phyloP scores from a whole-genome alignment of 345 rosid genomes.

The Carallia pectinifolia region DNA sequence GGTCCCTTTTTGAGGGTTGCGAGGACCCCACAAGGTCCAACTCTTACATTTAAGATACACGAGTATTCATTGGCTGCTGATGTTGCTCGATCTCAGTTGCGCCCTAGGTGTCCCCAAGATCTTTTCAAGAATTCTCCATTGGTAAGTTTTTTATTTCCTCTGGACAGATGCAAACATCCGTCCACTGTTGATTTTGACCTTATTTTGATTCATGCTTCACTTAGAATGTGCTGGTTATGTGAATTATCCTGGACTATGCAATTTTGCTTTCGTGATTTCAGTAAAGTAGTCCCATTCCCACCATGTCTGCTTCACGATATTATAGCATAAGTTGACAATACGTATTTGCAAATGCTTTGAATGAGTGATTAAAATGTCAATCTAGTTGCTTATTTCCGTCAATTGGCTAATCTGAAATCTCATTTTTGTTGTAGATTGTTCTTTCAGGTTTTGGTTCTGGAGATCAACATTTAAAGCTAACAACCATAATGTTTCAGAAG shows the following conservation, averaged over 20 bases:
- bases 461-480: constrained; percentile 83
- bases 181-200: neutral
- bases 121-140: constrained; percentile 85
- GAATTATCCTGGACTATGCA: neutral
- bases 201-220: neutral
- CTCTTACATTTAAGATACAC: constrained; percentile 75
- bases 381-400: neutral
- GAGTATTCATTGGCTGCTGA: constrained; percentile 75
- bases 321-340: neutral
- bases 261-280: neutral
- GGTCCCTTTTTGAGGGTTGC: constrained; percentile 74
- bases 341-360: neutral
- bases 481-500: constrained; percentile 89
- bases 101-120: constrained; percentile 89
- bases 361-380: neutral
- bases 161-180: neutral
- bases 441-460: constrained; percentile 88
- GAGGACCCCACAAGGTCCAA: constrained; percentile 96
- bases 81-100: constrained; percentile 77
- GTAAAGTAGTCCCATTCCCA: neutral
- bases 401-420: neutral
- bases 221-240: neutral
- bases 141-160: constrained; percentile 39
- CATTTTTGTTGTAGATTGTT: constrained; percentile 60
- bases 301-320: neutral